Evolutionary conservation across 306 rosid genomes (phyloP).

Genomic region (Medicago truncatula): MtrunA17r5.0-ANR NC_053044.1:29386501-29387000

Average conservation of each 20-base stretch:
- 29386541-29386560: constrained; percentile 33
- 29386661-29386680: constrained; percentile 37
- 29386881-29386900: too few species aligned
- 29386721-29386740: constrained; percentile 27
- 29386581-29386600: constrained; percentile 51
- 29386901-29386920: too few species aligned
- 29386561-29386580: constrained; percentile 30
- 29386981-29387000: too few species aligned
- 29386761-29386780: too few species aligned
- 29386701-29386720: constrained; percentile 41
- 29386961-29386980: too few species aligned
- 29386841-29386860: too few species aligned
- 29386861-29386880: too few species aligned
- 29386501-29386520: constrained; percentile 95
- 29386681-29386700: constrained; percentile 35
- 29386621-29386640: constrained; percentile 49
- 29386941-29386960: too few species aligned
- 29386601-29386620: constrained; percentile 46
- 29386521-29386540: constrained; percentile 70
- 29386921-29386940: too few species aligned
- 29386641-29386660: constrained; percentile 42
- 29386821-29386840: too few species aligned
- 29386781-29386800: background rate
- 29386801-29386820: background rate
- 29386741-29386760: background rate